phyloP scores from a whole-genome alignment of 441 rosid species.

The Bruguiera hainesii region DNA sequence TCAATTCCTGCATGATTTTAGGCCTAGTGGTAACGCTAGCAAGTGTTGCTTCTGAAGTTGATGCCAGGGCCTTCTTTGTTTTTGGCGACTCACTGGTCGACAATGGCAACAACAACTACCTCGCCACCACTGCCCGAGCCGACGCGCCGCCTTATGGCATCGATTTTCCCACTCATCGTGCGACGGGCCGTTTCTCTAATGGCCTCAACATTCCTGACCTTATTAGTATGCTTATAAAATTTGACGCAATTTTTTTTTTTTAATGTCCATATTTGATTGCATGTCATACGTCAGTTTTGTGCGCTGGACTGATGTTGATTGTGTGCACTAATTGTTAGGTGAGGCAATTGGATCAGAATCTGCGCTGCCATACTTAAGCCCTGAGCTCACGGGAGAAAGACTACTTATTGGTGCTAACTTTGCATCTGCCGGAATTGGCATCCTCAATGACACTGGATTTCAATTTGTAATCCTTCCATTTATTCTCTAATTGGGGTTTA shows the following conservation, averaged over 20 bases:
- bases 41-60: conserved; percentile 32
- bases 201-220: conserved; percentile 94
- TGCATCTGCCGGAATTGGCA: conserved; percentile 88
- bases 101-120: conserved; percentile 88
- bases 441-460: conserved; percentile 80
- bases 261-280: background rate
- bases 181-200: conserved; percentile 95
- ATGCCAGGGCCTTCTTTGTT: conserved; percentile 89
- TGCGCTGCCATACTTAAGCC: conserved; percentile 73
- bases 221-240: conserved; percentile 44
- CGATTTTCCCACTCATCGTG: conserved; percentile 70
- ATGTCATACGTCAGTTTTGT: background rate
- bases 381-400: conserved; percentile 47
- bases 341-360: conserved; percentile 56
- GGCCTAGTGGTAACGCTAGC: conserved; percentile 18
- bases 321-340: conserved; percentile 31
- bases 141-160: conserved; percentile 81
- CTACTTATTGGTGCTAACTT: conserved; percentile 84
- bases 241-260: background rate
- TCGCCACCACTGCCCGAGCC: conserved; percentile 83
- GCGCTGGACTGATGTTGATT: background rate
- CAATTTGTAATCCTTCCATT: conserved; percentile 51
- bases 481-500: background rate
- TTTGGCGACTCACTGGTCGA: conserved; percentile 95
- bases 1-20: conserved; percentile 13